Evolutionary conservation across 768 basidiomycete species (phyloP), one percentile per base, ranked within the genome.

Genomic region (Podaxis rugospora): DNA sequence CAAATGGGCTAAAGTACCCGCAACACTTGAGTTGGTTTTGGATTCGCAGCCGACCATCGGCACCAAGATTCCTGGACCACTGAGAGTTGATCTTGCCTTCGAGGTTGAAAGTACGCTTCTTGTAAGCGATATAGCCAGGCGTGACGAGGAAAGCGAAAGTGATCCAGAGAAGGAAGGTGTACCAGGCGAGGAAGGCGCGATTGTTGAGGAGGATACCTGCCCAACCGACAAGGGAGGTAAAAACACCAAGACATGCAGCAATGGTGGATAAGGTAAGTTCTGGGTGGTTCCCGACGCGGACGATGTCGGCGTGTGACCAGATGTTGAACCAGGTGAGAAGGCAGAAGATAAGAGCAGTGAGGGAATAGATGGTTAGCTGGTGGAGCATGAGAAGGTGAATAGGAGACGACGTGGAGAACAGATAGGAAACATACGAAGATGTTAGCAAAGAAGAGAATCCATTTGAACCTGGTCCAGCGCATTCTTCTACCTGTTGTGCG

Each of bases 381-480:
- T 42, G 5, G 9, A 9, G 23, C 16, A 9, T 49, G 37, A 37
- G 46, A 25, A 16, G 44, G 11, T 37, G n/a, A 54, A 42, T 46
- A 52, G 36, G 14, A 14, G n/a, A 56, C 16, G 46, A 49, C 13
- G 32, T 55, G 35, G 57, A 44, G 51, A 35, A 62, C 39, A 39
- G 32, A 49, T 61, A 55, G 6, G 37, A 32, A 9, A 69, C 76
- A 46, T 56, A 78, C 79, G 36, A 86, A 36, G 36, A 78, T 66
- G 68, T 92, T 93, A 51, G 88, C 75, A 51, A 83, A 47, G 71
- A 93, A 88, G 3, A 94, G 71, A 10, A 80, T 74, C 90, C 90
- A 93, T 71, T 95, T 94, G 81, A 93, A 94, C 63, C 78, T 82
- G 68, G 86, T 93, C 92, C 92, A 95, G 14, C 86, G 76, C 59